Evolutionary conservation across 73 alveolate species (phyloP).

Genomic region (Paramecium pentaurelia): DNA sequence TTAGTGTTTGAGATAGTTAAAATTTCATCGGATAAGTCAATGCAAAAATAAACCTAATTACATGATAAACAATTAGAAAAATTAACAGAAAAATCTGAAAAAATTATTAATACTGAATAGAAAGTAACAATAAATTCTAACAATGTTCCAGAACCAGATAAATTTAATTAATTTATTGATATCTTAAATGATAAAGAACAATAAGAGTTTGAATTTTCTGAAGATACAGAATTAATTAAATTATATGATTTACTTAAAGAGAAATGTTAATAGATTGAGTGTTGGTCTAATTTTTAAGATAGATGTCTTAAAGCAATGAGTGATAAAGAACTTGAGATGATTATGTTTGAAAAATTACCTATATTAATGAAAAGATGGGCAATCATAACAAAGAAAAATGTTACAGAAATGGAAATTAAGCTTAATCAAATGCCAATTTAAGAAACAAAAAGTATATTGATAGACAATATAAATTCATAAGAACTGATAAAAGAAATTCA

Average conservation of each 20-base stretch:
- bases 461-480: background rate
- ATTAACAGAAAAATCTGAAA: background rate
- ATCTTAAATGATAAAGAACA: background rate
- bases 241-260: background rate
- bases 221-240: background rate
- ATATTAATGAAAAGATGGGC: background rate
- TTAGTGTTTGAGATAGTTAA: background rate
- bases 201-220: background rate
- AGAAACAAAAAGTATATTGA: background rate
- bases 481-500: background rate
- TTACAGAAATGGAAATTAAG: background rate
- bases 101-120: background rate
- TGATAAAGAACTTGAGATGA: background rate
- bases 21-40: background rate
- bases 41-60: background rate
- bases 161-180: background rate
- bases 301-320: background rate
- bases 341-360: background rate
- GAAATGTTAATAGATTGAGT: background rate
- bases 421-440: background rate
- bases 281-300: background rate
- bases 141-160: background rate
- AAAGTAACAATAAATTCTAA: background rate
- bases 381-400: background rate
- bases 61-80: background rate